Base-by-base conservation (phyloP, 331 rosid genomes). In the Prunus yedoensis region DNA sequence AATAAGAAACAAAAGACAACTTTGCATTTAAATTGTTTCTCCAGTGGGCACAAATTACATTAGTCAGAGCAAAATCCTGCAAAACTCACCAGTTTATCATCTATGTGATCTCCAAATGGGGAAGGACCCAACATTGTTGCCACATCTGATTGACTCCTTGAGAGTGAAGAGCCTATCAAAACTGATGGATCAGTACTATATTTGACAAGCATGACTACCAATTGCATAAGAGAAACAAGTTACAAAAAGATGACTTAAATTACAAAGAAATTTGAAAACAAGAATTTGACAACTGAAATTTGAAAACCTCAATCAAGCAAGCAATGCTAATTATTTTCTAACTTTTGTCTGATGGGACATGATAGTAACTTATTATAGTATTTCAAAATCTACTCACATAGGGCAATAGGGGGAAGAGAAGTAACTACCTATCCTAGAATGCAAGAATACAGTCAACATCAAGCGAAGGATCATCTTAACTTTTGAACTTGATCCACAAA, bases 71-170 rank as follows among this genome's bases (percentile, higher is more conserved):
- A 74, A 68, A 77, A 46, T 76, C 67, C 71, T 57, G 69, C 62
- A 62, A 77, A 65, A 71, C 54, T 87, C 85, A 94, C 97, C 95
- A 74, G 80, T 82, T 88, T 86, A 72, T 91, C 96, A 83, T 95
- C 96, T 21, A 83, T 65, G 61, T 80, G 93, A 79, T 86, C 92
- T 66, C 86, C 91, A 80, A 75, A 86, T 60, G 87, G 65, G 61
- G 87, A 74, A 45, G 89, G 83, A 73, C 83, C 80, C 74, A 18
- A 38, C 50, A 83, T 77, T 82, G 91, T 83, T 8, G 83, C 84
- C 73, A 84, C 82, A 82, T 88, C 86, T 59, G 90, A 86, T 80
- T 74, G 90, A 85, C 91, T 82, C 82, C 91, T 90, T 62, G 86
- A 83, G 73, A 81, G 85, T 47, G 87, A 60, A 80, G 84, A 89